These are phyloP conservation scores for Lentinula detonsa DNA, from an alignment of 768 basidiomycete species.

Conservation along the genomic window DNA sequence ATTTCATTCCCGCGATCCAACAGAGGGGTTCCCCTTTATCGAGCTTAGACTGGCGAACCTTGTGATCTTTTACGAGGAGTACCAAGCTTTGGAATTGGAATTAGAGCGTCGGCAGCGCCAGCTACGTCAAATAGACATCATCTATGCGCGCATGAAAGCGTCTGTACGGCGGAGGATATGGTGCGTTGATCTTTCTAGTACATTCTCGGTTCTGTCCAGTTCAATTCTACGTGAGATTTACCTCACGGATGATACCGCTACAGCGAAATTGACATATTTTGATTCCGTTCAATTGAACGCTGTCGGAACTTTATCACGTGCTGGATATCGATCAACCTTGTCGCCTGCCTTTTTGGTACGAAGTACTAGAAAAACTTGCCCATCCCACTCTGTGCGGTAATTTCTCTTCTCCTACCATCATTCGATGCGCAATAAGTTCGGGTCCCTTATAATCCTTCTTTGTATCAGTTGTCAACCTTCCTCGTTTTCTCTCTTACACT, in stretches of 20 bases:
- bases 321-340: background rate
- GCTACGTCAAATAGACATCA: background rate
- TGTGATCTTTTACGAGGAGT: background rate
- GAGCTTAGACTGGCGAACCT: background rate
- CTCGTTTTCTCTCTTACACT: background rate
- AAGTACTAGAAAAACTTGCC: background rate
- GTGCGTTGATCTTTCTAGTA: background rate
- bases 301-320: slow-evolving; percentile 1
- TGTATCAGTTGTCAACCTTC: background rate
- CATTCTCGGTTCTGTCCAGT: background rate
- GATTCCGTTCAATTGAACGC: background rate
- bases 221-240: background rate
- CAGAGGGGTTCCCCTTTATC: background rate
- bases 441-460: background rate
- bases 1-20: background rate
- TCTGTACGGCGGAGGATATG: background rate
- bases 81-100: too few species aligned
- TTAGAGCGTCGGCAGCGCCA: background rate
- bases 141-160: background rate
- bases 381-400: background rate
- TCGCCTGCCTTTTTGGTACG: slow-evolving; percentile 1
- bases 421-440: background rate
- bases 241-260: background rate
- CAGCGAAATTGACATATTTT: background rate
- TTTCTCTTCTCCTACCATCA: background rate